phyloP scores from a whole-genome alignment of 2,329 filamentous ascomycete genomes.

The Aspergillus jensenii region DNA sequence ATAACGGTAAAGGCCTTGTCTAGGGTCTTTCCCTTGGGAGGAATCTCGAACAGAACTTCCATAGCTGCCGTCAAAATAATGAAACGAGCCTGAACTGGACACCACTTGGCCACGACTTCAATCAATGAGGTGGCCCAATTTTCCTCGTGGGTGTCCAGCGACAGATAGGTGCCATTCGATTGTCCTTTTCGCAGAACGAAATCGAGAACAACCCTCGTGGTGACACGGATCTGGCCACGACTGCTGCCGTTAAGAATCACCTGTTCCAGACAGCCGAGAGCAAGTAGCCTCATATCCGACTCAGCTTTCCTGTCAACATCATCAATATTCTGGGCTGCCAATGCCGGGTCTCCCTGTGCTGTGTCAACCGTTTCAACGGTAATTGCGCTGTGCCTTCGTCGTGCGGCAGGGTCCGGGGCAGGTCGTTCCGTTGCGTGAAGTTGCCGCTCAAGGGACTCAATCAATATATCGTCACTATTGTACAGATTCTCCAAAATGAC shows the following conservation, averaged over 20 bases:
- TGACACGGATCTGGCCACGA: constrained; percentile 74
- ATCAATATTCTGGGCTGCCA: constrained; percentile 72
- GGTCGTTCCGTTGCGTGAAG: constrained; percentile 67
- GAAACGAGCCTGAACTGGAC: constrained; percentile 91
- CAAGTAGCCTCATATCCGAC: constrained; percentile 80
- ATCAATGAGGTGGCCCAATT: constrained; percentile 85
- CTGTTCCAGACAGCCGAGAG: constrained; percentile 80
- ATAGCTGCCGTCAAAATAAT: constrained; percentile 80
- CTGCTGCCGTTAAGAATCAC: constrained; percentile 79
- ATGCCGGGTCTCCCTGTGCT: constrained; percentile 63
- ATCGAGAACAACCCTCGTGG: constrained; percentile 69
- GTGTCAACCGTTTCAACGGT: constrained; percentile 73
- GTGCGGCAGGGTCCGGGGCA: constrained; percentile 63
- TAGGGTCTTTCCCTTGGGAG: constrained; percentile 69
- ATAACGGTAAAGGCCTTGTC: constrained; percentile 73
- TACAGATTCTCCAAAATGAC: constrained; percentile 85
- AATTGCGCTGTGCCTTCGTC: constrained; percentile 73
- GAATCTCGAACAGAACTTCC: constrained; percentile 69
- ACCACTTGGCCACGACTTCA: constrained; percentile 77
- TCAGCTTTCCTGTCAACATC: constrained; percentile 90
- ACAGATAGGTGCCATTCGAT: constrained; percentile 48
- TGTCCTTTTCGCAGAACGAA: constrained; percentile 66
- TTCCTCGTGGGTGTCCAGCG: constrained; percentile 45
- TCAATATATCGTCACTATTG: constrained; percentile 60
- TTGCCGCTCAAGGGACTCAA: constrained; percentile 67